Evolutionary conservation across 2,329 filamentous ascomycete genomes (phyloP).

Genomic region (Epichloe typhina): DNA sequence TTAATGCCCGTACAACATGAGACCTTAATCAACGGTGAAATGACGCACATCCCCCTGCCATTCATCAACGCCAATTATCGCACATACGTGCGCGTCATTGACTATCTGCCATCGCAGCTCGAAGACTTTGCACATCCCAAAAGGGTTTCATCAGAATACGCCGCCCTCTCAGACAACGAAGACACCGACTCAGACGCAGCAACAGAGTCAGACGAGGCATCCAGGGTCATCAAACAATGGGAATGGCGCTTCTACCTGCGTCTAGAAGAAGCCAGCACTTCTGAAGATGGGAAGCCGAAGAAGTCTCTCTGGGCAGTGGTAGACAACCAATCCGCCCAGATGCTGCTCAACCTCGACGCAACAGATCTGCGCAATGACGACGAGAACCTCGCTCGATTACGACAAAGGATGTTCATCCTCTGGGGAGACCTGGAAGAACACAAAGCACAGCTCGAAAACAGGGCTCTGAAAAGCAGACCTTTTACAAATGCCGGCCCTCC

Average conservation of each 20-base stretch:
- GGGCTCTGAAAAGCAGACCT: constrained; percentile 1
- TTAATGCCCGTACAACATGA: constrained; percentile 26
- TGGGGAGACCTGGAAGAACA: constrained; percentile 79
- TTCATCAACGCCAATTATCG: constrained; percentile 65
- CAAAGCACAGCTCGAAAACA: constrained; percentile 25
- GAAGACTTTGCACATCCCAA: constrained; percentile 53
- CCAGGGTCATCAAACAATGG: constrained; percentile 34
- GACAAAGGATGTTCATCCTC: constrained; percentile 59
- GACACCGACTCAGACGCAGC: constrained; percentile 11
- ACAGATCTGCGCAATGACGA: constrained; percentile 41
- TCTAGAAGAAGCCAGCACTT: constrained; percentile 47
- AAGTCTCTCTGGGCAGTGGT: constrained; percentile 55
- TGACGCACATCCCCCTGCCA: constrained; percentile 37
- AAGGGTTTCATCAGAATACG: constrained; percentile 29
- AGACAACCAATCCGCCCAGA: constrained; percentile 39
- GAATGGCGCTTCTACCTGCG: constrained; percentile 76
- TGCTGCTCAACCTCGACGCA: constrained; percentile 34
- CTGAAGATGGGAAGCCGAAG: constrained; percentile 18
- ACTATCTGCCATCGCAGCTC: constrained; percentile 60
- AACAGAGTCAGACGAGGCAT: constrained; percentile 13
- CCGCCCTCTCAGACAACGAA: constrained; percentile 33
- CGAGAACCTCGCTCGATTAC: constrained; percentile 36
- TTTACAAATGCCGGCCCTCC: neutral
- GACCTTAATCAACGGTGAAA: constrained; percentile 27
- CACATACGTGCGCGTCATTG: constrained; percentile 60